Evolutionary conservation across 176 grass and related monocot genomes (phyloP), one percentile per base, ranked within the genome.

Genomic region (Alloteropsis semialata): DNA sequence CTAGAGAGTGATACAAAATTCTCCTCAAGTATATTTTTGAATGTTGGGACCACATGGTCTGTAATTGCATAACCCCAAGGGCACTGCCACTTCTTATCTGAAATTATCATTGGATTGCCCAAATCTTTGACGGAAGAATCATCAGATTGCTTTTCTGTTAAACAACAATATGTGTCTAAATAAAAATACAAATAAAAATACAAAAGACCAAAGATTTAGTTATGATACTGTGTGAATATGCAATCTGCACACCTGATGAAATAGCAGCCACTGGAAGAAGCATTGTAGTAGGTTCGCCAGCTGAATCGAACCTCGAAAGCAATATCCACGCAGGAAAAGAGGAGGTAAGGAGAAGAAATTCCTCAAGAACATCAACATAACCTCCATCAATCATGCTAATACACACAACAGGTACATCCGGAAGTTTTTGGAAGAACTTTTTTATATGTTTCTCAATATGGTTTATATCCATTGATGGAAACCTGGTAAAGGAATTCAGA

Each of bases 321-420:
- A 98, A 79, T 45, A 93, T 85, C 96, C 96, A 98, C 68, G 89
- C 90, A 41, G 82, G 87, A n/a, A 89, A 98, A 53, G 74, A 83
- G 12, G 87, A 84, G 63, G 86, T 82, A 60, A 90, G 84, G 75
- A 86, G 64, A 83, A 84, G 79, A 59, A 76, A 77, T 92, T 87
- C 87, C 78, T 82, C 87, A 45, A 93, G 72, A 49, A 92, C 60
- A 76, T 80, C 81, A 39, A 74, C 87, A 87, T 91, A 86, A 93
- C 95, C 87, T 80, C 82, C 87, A 67, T 82, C 96, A 57, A 98
- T 84, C 84, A 98, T 84, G 72, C 96, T 98, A 67, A 98, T 88
- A 60, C 96, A 98, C n/a, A 98, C 82, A 48, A 95, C 82, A 39
- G 90, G 90, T 74, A 93, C 76, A 75, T 69, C 81, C 18, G 96